These are phyloP conservation scores for Ceratobasidium sp. DNA, from an alignment of 1,284 basidiomycete genomes.

Conservation along the genomic window DNA sequence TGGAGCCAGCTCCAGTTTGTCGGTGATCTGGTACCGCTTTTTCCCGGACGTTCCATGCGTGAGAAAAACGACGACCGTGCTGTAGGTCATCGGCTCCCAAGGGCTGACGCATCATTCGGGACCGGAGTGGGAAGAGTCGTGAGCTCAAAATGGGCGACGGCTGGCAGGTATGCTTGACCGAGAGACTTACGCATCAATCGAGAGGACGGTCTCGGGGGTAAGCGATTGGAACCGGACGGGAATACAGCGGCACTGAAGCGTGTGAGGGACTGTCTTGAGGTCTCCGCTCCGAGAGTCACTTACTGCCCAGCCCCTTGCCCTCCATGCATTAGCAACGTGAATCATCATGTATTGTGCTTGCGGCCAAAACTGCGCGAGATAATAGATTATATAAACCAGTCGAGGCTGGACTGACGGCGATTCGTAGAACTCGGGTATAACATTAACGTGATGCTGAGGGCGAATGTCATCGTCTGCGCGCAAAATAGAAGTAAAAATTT, in stretches of 20 bases:
- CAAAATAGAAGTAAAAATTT: background rate
- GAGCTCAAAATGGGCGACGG: too few relatives aligned
- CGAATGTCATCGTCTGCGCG: background rate
- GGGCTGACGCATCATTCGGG: too few relatives aligned
- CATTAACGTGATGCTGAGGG: background rate
- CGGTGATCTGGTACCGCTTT: too few relatives aligned
- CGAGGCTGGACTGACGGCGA: background rate
- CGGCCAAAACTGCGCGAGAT: constrained; percentile 13
- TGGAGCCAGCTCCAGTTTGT: too few relatives aligned
- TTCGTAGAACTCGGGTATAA: background rate
- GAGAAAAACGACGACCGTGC: too few relatives aligned
- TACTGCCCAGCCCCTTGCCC: background rate
- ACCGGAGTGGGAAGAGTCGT: too few relatives aligned
- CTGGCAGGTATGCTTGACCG: too few relatives aligned
- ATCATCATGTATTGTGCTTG: constrained; percentile 1
- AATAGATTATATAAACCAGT: constrained; percentile 3
- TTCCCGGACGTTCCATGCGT: too few relatives aligned
- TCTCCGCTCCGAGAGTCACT: background rate
- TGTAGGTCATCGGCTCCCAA: too few relatives aligned
- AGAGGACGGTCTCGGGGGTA: too few relatives aligned
- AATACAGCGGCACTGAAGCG: background rate
- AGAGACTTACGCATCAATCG: too few relatives aligned
- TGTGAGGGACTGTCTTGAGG: too few relatives aligned
- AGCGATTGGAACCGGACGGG: background rate
- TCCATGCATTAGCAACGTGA: background rate